Evolutionary conservation across 306 rosid genomes (phyloP).

Genomic region (Neltuma alba): DNA sequence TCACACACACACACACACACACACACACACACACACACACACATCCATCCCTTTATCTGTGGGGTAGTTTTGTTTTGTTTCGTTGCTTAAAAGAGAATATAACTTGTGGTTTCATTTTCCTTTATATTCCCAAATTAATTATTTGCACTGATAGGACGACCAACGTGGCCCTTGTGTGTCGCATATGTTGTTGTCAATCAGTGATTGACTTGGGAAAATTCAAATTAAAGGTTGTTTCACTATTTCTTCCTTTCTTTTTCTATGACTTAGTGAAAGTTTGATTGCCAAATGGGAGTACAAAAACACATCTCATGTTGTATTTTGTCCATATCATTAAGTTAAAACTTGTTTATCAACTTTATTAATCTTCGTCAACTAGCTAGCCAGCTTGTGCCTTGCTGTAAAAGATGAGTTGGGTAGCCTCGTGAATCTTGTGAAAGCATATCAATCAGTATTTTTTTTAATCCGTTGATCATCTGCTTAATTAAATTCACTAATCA

Average conservation of each 20-base stretch:
- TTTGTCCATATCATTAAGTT: not conserved
- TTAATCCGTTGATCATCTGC: not conserved
- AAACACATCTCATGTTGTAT: not conserved
- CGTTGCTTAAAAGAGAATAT: constrained; percentile 40
- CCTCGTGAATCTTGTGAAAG: not conserved
- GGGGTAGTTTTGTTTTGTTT: constrained; percentile 38
- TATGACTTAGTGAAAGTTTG: not conserved
- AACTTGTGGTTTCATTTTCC: constrained; percentile 31
- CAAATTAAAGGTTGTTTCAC: not conserved
- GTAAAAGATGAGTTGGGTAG: not conserved
- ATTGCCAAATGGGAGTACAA: not conserved
- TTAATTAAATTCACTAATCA: not conserved
- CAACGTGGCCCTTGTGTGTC: constrained; percentile 32
- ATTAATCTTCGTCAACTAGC: not conserved
- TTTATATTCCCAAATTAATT: constrained; percentile 26
- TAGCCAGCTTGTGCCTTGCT: not conserved
- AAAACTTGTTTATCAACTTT: not conserved
- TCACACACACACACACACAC: too few species aligned
- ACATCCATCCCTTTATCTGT: constrained; percentile 44
- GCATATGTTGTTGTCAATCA: constrained; percentile 22
- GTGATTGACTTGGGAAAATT: constrained; percentile 20
- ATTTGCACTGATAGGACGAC: constrained; percentile 34
- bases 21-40: too few species aligned
- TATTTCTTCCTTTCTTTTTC: not conserved
- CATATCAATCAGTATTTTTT: not conserved